A percentile compares a stretch with the other conserved stretches of the same genome.
Evolutionary conservation across 2,329 filamentous ascomycete genomes (phyloP).

Genomic region (Colletotrichum kahawae): DNA sequence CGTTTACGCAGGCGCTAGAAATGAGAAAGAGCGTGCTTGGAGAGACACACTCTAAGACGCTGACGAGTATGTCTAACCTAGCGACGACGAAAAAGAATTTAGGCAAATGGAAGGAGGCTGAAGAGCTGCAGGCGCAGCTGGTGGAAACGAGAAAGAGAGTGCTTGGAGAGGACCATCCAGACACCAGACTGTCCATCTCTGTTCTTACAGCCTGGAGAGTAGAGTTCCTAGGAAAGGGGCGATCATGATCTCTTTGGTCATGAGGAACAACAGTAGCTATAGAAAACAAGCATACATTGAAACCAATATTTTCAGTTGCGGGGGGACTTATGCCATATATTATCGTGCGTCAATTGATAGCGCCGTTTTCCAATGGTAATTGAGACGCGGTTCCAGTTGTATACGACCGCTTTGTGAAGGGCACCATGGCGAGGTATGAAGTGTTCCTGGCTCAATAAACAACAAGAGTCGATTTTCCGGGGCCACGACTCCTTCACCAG

Average conservation of each 20-base stretch:
- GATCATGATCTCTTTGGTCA: not conserved
- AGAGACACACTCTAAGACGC: not conserved
- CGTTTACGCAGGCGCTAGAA: not conserved
- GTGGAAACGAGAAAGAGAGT: not conserved
- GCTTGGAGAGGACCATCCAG: not conserved
- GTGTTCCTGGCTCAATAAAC: not conserved
- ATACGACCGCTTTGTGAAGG: not conserved
- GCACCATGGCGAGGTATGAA: not conserved
- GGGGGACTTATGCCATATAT: not conserved
- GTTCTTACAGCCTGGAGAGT: not conserved
- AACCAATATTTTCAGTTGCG: not conserved
- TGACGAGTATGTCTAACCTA: not conserved
- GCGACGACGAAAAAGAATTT: accelerated
- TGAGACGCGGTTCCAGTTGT: not conserved
- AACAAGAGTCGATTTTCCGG: not conserved
- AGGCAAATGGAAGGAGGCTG: not conserved
- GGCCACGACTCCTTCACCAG: accelerated
- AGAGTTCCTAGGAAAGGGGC: not conserved
- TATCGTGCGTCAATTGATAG: not conserved
- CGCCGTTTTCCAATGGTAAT: not conserved
- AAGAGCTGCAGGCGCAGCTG: not conserved
- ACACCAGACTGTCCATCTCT: not conserved
- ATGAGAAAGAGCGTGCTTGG: not conserved
- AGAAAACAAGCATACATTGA: not conserved
- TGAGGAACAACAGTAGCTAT: no score